phyloP scores from a whole-genome alignment of 305 asterid genomes.

The Andrographis paniculata region DNA sequence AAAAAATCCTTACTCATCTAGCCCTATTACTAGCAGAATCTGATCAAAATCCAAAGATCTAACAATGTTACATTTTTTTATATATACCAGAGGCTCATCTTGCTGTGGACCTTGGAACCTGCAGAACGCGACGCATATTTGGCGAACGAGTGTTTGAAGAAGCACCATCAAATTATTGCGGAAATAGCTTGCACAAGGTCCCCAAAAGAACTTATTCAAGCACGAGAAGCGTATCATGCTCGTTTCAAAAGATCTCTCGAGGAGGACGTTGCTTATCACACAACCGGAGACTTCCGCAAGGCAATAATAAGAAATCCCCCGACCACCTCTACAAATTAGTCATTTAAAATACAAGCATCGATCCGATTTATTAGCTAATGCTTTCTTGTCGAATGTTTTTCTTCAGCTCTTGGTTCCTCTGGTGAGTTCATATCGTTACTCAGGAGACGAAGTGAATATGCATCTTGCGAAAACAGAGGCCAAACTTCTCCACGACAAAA shows the following conservation, averaged over 20 bases:
- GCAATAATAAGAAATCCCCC: slow-evolving; percentile 18
- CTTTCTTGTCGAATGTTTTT: not conserved
- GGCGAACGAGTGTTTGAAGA: slow-evolving; percentile 75
- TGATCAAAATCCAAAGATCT: not conserved
- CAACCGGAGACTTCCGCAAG: slow-evolving; percentile 79
- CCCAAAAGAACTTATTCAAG: slow-evolving; percentile 58
- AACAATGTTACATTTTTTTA: too few relatives aligned
- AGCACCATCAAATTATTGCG: slow-evolving; percentile 50
- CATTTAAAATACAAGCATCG: too few relatives aligned
- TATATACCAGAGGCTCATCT: slow-evolving; percentile 38
- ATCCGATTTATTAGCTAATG: too few relatives aligned
- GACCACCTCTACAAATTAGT: too few relatives aligned
- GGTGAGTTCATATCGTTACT: slow-evolving; percentile 72
- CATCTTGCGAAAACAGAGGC: slow-evolving; percentile 80
- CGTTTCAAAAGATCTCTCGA: slow-evolving; percentile 78
- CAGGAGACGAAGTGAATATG: slow-evolving; percentile 80
- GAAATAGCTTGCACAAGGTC: slow-evolving; percentile 94
- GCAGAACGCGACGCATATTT: slow-evolving; percentile 78
- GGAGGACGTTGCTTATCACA: slow-evolving; percentile 94
- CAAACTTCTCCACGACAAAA: slow-evolving; percentile 66
- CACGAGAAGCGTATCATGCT: slow-evolving; percentile 80
- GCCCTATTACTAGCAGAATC: not conserved
- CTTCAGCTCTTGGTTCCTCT: slow-evolving; percentile 66
- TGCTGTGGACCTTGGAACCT: slow-evolving; percentile 70
- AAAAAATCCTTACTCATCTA: not conserved